Conservation (phyloP, 225 moss, liverwort and hornwort species). For the Pseudoscleropodium purum region DNA sequence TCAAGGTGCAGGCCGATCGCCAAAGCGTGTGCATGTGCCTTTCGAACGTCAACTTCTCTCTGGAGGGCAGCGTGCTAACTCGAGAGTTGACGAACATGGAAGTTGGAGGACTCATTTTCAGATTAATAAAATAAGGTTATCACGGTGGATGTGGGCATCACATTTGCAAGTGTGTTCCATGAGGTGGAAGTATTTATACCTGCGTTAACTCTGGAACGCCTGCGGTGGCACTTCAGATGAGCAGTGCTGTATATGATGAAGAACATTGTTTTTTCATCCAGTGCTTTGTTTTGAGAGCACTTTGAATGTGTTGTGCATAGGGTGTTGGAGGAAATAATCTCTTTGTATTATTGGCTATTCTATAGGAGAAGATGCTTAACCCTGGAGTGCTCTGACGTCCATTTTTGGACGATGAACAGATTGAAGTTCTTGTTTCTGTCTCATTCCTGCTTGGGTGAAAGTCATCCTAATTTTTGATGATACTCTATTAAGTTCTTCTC, state of each 20-base stretch:
- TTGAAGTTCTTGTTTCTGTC: too few species aligned
- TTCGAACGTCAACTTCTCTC: neutral
- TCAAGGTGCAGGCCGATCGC: neutral
- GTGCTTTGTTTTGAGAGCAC: neutral
- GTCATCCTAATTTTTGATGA: too few species aligned
- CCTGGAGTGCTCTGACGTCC: too few species aligned
- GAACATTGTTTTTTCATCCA: neutral
- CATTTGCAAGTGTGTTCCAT: neutral
- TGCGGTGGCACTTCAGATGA: neutral
- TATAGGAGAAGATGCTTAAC: neutral
- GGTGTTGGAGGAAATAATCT: neutral
- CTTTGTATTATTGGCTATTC: neutral
- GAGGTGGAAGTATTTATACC: neutral
- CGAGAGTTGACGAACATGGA: neutral
- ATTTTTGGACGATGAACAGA: too few species aligned
- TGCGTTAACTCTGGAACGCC: neutral
- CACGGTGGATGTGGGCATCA: neutral
- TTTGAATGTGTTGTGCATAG: neutral
- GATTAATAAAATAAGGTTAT: neutral
- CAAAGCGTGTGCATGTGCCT: neutral
- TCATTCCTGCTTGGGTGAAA: too few species aligned
- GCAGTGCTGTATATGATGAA: neutral
- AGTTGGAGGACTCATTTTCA: neutral
- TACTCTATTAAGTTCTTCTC: too few species aligned
- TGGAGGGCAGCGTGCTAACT: neutral